These are phyloP conservation scores for Arachis stenosperma DNA, from an alignment of 306 rosid species.

Conservation along the genomic window DNA sequence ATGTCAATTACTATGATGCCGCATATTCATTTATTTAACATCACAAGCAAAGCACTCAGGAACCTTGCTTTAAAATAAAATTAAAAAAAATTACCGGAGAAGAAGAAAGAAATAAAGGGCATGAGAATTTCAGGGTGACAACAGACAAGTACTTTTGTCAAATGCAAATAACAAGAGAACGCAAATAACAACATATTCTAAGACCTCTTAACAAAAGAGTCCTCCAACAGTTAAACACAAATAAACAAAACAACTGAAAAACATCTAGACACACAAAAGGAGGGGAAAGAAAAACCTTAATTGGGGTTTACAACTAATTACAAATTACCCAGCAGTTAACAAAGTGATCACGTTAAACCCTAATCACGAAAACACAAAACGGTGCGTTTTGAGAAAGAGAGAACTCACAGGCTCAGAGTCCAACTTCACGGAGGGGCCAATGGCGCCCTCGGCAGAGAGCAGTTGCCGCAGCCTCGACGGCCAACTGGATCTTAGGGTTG, in stretches of 20 bases:
- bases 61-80: not conserved
- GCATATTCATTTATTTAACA: not conserved
- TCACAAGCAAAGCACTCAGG: not conserved
- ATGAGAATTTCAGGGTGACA: not conserved
- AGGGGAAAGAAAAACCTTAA: slow-evolving; percentile 26
- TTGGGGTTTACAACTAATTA: not conserved
- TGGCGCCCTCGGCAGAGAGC: slow-evolving; percentile 78
- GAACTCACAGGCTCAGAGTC: slow-evolving; percentile 88
- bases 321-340: slow-evolving; percentile 5
- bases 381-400: not conserved
- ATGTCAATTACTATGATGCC: not conserved
- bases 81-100: not conserved
- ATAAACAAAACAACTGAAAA: not conserved
- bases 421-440: slow-evolving; percentile 82
- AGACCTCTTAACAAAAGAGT: not conserved
- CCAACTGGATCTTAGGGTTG: slow-evolving; percentile 86
- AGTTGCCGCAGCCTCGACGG: slow-evolving; percentile 97
- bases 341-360: slow-evolving; percentile 23
- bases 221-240: not conserved
- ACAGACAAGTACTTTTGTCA: slow-evolving; percentile 3
- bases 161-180: not conserved
- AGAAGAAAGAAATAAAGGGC: not conserved
- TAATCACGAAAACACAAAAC: slow-evolving; percentile 26
- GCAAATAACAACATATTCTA: not conserved
- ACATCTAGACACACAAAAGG: not conserved